phyloP scores from a whole-genome alignment of 768 basidiomycete genomes.

The Tulasnella sp. region DNA sequence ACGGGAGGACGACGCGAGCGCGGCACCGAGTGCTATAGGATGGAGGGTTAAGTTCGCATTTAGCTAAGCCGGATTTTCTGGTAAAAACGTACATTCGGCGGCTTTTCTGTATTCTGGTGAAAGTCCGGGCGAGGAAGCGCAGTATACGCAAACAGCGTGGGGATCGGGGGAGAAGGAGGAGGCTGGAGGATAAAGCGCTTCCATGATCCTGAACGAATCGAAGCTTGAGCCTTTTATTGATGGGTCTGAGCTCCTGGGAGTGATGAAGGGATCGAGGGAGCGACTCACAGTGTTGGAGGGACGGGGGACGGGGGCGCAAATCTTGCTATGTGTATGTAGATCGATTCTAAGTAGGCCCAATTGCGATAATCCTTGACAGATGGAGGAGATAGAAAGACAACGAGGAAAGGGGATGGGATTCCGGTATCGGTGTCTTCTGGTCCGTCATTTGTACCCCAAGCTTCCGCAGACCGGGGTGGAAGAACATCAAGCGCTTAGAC shows the following conservation, averaged over 20 bases:
- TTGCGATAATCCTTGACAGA: not conserved
- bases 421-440: no score
- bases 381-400: not conserved
- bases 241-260: not conserved
- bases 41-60: not conserved
- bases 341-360: no score
- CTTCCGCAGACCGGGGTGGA: no score
- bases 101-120: slow-evolving; percentile 50
- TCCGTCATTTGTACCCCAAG: no score
- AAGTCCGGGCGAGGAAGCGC: slow-evolving; percentile 63
- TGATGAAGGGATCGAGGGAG: not conserved
- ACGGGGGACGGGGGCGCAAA: not conserved
- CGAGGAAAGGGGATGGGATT: not conserved
- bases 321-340: not conserved
- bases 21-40: slow-evolving; percentile 53
- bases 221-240: not conserved
- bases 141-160: slow-evolving; percentile 45
- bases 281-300: not conserved
- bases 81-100: slow-evolving; percentile 47
- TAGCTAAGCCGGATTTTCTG: no score
- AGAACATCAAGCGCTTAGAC: not conserved
- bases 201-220: not conserved
- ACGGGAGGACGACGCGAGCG: slow-evolving; percentile 47
- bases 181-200: not conserved
- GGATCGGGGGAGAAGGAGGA: not conserved